A percentile compares a stretch with the other conserved stretches of the same genome.
phyloP scores from a whole-genome alignment of 192 early-diverging fungal genomes.

The Funneliformis mosseae region DNA sequence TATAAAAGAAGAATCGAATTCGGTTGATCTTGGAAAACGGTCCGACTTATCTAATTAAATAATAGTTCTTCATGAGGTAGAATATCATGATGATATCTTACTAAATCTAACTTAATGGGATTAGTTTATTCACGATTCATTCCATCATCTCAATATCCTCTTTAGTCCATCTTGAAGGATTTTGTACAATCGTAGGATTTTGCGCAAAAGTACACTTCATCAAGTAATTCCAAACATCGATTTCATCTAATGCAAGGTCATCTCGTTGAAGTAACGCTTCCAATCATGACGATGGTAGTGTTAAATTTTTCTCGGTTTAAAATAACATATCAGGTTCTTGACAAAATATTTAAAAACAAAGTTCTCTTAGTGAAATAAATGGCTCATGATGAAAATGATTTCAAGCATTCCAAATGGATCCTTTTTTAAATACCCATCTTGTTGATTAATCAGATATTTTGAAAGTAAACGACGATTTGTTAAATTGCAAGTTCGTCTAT shows the following conservation, averaged over 20 bases:
- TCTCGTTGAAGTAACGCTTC: neutral
- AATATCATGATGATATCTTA: neutral
- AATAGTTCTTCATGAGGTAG: neutral
- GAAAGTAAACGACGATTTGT: neutral
- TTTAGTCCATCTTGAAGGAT: neutral
- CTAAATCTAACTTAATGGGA: neutral
- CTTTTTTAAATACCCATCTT: neutral
- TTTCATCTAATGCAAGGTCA: neutral
- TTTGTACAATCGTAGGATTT: neutral
- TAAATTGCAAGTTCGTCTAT: neutral
- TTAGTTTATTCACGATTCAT: neutral
- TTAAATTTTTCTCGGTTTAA: neutral
- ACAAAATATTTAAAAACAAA: neutral
- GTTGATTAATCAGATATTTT: neutral
- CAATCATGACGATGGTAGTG: neutral
- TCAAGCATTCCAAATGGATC: neutral
- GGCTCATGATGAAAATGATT: neutral
- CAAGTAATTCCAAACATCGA: neutral
- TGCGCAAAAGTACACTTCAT: neutral
- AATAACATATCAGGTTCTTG: neutral
- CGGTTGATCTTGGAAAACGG: neutral
- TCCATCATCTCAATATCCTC: neutral
- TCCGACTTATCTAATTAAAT: neutral
- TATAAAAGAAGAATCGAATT: neutral
- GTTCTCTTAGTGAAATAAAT: neutral